Evolutionary conservation across 495 filamentous ascomycete species (phyloP).

Genomic region (Chlorociboria aeruginascens): DNA sequence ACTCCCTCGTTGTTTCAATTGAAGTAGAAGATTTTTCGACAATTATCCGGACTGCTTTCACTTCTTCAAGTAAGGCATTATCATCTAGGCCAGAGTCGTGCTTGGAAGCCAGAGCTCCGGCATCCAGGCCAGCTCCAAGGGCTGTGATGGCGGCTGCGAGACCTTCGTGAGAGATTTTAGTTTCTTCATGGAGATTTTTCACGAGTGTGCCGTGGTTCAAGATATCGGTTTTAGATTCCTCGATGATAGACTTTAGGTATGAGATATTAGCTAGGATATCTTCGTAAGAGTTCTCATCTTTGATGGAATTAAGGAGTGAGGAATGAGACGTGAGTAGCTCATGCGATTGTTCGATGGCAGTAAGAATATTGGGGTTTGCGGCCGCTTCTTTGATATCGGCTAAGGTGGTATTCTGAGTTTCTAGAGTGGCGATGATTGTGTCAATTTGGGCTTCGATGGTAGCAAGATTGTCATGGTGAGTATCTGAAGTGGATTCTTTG

Average conservation of each 20-base stretch:
- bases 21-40: slow-evolving; percentile 3
- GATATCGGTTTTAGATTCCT: slow-evolving; percentile 11
- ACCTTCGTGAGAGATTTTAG: neutral
- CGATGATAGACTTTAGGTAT: slow-evolving; percentile 10
- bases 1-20: slow-evolving; percentile 3
- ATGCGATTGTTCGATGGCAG: slow-evolving; percentile 5
- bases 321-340: slow-evolving; percentile 9
- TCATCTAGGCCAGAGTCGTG: neutral
- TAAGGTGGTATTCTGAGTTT: slow-evolving; percentile 5
- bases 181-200: slow-evolving; percentile 7
- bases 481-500: neutral
- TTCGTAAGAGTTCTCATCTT: slow-evolving; percentile 2
- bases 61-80: slow-evolving; percentile 7
- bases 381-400: slow-evolving; percentile 6
- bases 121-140: slow-evolving; percentile 8
- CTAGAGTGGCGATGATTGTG: slow-evolving; percentile 11
- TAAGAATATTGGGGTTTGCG: slow-evolving; percentile 3
- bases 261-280: slow-evolving; percentile 11
- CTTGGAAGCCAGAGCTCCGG: slow-evolving; percentile 4
- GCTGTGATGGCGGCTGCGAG: slow-evolving; percentile 3
- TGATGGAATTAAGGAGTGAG: slow-evolving; percentile 7
- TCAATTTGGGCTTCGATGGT: slow-evolving; percentile 9
- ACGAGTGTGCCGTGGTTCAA: slow-evolving; percentile 8
- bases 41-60: slow-evolving; percentile 8
- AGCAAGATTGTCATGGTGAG: neutral